Evolutionary conservation across 352 stramenopile genomes (phyloP).

Genomic region (Pythium rhizo-oryzae): DNA sequence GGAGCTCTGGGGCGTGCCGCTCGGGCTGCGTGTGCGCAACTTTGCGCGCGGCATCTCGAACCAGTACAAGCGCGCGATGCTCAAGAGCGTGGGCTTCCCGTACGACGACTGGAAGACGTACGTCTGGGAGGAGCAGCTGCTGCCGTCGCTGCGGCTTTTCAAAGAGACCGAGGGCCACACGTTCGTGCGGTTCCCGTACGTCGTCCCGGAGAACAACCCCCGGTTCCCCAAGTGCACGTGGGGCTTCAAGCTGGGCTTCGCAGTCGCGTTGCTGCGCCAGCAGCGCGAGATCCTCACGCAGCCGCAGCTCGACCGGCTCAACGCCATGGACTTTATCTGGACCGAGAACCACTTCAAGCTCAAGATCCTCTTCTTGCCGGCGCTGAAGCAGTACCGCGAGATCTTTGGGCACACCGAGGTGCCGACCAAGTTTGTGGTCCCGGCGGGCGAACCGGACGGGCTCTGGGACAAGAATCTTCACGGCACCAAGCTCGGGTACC

Average conservation of each 20-base stretch:
- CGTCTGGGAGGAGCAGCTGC: conserved; percentile 70
- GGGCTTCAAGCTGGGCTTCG: conserved; percentile 88
- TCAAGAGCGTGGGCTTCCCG: conserved; percentile 68
- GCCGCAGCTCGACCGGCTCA: conserved; percentile 39
- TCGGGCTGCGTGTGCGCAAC: conserved; percentile 54
- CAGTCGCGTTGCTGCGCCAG: conserved; percentile 90
- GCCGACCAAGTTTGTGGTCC: conserved; percentile 38
- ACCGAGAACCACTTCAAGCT: conserved; percentile 73
- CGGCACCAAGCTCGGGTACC: conserved; percentile 30
- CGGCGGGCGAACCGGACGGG: conserved; percentile 13
- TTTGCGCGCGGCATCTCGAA: conserved; percentile 63
- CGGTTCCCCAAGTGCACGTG: conserved; percentile 87
- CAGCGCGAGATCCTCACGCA: conserved; percentile 42
- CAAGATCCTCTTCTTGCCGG: conserved; percentile 55
- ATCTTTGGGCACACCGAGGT: conserved; percentile 50
- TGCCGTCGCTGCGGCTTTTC: conserved; percentile 79
- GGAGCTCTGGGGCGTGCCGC: conserved; percentile 49
- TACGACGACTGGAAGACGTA: conserved; percentile 73
- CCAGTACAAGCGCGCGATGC: conserved; percentile 57
- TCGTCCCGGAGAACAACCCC: conserved; percentile 66
- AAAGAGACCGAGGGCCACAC: conserved; percentile 90
- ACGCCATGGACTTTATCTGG: conserved; percentile 72
- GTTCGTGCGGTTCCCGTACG: conserved; percentile 90
- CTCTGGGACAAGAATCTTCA: conserved; percentile 17
- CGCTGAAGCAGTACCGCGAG: conserved; percentile 34